Evolutionary conservation across 208 protist genomes (phyloP), one percentile per base, ranked within the genome.

Genomic region (Acanthamoeba triangularis): DNA sequence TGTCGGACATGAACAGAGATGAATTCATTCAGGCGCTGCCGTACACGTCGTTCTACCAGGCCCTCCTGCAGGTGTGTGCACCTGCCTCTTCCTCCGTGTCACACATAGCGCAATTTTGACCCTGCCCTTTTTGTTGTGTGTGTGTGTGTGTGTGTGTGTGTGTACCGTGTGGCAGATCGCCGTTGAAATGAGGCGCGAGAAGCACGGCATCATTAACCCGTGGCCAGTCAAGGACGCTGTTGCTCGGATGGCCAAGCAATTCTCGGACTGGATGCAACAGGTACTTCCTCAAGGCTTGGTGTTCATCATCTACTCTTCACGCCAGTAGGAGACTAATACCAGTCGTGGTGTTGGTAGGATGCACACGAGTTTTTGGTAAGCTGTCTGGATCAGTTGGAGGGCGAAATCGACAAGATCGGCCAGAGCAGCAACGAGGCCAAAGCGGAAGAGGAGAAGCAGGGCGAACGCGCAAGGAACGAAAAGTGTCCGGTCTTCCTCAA

Each of bases 161-260:
- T 30, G 11, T 30, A 6, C 63, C 44, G n/a, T 28, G 54, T 56
- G 52, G 16, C 44, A 72, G 54, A 90, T 72, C 30, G 59, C 59
- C 4, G 49, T 90, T 67, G 54, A 90, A 44, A 61, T 90, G 59
- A 11, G 84, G 20, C n/a, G 49, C 2, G 59, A 69, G 54, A 90
- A 67, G 84, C 84, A 90, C 52, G 84, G 84, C 44, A 69, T 90
- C 84, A 90, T 90, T 13, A 90, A 90, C 37, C 84, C 84, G 3
- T 61, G 59, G 54, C 84, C 54, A 18, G 49, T 90, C 28, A 90
- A 90, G 25, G 84, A 90, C 6, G 84, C 84, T 30, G 59, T 90
- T 33, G 84, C 84, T 33, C 84, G 84, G 8, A 69, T 69, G 54
- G 49, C 84, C 59, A 69, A 61, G 30, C 49, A 61, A 52, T 90